Evolutionary conservation across 73 alveolate species (phyloP).

Genomic region (Paramecium bursaria): DNA sequence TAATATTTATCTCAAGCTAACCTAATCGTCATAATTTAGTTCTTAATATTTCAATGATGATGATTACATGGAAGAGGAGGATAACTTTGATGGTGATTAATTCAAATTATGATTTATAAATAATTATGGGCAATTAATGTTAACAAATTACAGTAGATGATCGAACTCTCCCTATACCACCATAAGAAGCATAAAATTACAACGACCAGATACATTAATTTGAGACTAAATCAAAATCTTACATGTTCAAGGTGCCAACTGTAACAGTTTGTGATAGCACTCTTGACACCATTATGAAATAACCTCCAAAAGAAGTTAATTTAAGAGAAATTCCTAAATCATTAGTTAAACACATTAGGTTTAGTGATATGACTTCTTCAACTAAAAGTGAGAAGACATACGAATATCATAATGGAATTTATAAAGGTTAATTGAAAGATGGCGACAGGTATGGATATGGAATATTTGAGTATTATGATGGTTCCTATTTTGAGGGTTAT

Average conservation of each 20-base stretch:
- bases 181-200: too few species aligned
- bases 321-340: too few species aligned
- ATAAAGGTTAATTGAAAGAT: conserved; percentile 6
- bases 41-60: conserved; percentile 55
- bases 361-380: too few species aligned
- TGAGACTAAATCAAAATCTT: too few species aligned
- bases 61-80: conserved; percentile 39
- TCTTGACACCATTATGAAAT: too few species aligned
- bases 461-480: conserved; percentile 48
- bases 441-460: conserved; percentile 54
- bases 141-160: conserved; percentile 4
- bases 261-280: too few species aligned
- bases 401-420: conserved; percentile 41
- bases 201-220: too few species aligned
- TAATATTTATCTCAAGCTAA: neutral
- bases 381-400: neutral
- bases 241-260: too few species aligned
- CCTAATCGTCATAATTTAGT: conserved; percentile 40
- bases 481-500: conserved; percentile 50
- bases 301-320: too few species aligned
- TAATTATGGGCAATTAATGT: conserved; percentile 58
- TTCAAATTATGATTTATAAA: conserved; percentile 39
- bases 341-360: too few species aligned
- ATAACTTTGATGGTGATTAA: conserved; percentile 17
- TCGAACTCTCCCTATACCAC: too few species aligned